Percentiles rank a stretch among this genome's conserved stretches.
These are phyloP conservation scores for Aspergillus asperescens DNA, from an alignment of 495 filamentous ascomycete genomes.

Conservation along the genomic window DNA sequence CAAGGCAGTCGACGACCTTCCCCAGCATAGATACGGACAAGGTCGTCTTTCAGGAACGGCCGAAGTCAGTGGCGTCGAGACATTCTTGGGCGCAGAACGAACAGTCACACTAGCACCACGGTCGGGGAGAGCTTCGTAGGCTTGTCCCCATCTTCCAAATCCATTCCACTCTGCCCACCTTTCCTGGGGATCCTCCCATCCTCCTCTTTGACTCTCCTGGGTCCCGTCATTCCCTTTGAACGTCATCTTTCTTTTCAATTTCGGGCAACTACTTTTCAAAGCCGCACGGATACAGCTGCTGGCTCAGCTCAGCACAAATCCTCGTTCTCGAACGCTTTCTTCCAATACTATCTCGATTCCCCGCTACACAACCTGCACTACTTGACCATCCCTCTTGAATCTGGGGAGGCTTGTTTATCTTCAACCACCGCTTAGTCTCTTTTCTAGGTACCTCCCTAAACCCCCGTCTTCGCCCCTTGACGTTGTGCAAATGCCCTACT, in stretches of 20 bases:
- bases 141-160: neutral
- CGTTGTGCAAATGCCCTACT: slow-evolving; percentile 15
- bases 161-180: slow-evolving; percentile 13
- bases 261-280: neutral
- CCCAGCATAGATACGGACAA: too few species aligned
- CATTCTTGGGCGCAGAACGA: neutral
- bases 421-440: slow-evolving; percentile 9
- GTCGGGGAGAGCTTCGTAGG: slow-evolving; percentile 1
- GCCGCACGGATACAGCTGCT: slow-evolving; percentile 9
- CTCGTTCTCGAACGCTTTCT: neutral
- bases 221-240: slow-evolving; percentile 3
- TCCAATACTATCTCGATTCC: slow-evolving; percentile 2
- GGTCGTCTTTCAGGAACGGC: too few species aligned
- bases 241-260: slow-evolving; percentile 1
- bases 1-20: too few species aligned
- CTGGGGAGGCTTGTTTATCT: slow-evolving; percentile 10
- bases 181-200: slow-evolving; percentile 7
- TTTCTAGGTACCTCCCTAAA: slow-evolving; percentile 14
- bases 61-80: neutral
- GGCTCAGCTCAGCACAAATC: slow-evolving; percentile 11
- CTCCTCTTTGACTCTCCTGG: slow-evolving; percentile 9
- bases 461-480: slow-evolving; percentile 18
- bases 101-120: neutral
- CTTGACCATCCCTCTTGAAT: slow-evolving; percentile 1
- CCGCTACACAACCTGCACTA: slow-evolving; percentile 1